Evolutionary conservation across 148 eudicot species (phyloP).

Genomic region (Rhododendron henanense): DNA sequence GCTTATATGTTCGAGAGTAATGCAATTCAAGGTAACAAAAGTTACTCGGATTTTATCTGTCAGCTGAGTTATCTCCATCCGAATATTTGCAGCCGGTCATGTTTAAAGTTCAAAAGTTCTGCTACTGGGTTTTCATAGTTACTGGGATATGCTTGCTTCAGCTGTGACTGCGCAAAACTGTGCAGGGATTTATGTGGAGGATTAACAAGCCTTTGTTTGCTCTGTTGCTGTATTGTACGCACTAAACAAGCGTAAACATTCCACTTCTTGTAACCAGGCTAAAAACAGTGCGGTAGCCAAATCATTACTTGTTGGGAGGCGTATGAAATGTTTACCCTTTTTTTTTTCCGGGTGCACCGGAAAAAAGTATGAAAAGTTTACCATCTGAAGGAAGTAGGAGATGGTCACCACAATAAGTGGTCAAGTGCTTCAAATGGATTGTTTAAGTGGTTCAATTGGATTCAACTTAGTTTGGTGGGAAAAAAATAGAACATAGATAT

Average conservation of each 20-base stretch:
- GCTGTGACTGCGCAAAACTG: neutral
- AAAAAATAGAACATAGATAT: neutral
- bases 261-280: neutral
- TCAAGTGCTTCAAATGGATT: neutral
- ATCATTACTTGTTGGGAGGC: neutral
- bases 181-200: neutral
- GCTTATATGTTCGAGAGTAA: neutral
- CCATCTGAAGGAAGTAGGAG: neutral
- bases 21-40: neutral
- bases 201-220: neutral
- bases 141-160: neutral
- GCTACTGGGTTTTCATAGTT: neutral
- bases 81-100: neutral
- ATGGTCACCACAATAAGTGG: neutral
- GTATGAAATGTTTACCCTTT: neutral
- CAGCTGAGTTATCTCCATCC: neutral
- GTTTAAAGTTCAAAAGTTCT: neutral
- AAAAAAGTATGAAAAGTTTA: neutral
- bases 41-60: neutral
- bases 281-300: neutral
- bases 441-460: neutral
- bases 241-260: neutral
- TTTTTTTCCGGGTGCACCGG: neutral
- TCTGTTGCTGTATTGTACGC: neutral
- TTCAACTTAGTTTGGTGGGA: neutral